phyloP scores from a whole-genome alignment of 805 yeast species.

The fission yeast (Schizosaccharomyces pombe) region DNA sequence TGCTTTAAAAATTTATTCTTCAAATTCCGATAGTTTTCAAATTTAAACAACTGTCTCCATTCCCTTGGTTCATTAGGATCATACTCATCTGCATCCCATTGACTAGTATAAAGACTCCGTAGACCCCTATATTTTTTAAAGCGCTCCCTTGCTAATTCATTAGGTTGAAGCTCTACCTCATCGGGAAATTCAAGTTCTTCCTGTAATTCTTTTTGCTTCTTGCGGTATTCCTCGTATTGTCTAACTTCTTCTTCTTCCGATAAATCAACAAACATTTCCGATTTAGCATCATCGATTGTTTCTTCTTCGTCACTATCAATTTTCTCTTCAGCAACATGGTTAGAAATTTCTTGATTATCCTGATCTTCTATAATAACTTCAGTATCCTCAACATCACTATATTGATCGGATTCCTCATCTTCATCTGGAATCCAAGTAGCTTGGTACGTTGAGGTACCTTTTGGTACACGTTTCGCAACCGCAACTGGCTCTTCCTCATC shows the following conservation, averaged over 20 bases:
- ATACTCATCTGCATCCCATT: conserved; percentile 70
- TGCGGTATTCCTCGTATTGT: conserved; percentile 43
- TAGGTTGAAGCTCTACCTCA: conserved; percentile 67
- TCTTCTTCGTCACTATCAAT: conserved; percentile 3
- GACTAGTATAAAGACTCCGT: conserved; percentile 52
- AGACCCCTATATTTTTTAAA: conserved; percentile 67
- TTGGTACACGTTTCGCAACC: conserved; percentile 25
- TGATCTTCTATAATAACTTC: conserved; percentile 15
- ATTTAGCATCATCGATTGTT: conserved; percentile 5
- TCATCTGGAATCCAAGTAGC: conserved; percentile 40
- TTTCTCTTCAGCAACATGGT: conserved; percentile 6
- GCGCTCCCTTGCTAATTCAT: conserved; percentile 50
- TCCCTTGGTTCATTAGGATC: conserved; percentile 56
- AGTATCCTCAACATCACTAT: conserved; percentile 10
- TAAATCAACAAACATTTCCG: conserved; percentile 46
- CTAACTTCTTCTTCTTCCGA: conserved; percentile 62
- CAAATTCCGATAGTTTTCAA: conserved; percentile 56
- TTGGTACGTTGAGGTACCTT: conserved; percentile 57
- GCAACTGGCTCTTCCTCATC: conserved; percentile 14
- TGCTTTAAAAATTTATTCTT: conserved; percentile 45
- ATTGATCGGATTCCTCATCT: conserved; percentile 14
- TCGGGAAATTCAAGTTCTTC: conserved; percentile 78
- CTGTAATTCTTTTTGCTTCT: conserved; percentile 34
- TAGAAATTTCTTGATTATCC: conserved; percentile 14
- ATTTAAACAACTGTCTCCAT: conserved; percentile 52